phyloP scores from a whole-genome alignment of 2,329 filamentous ascomycete species.

The Penicillium griseofulvum region DNA sequence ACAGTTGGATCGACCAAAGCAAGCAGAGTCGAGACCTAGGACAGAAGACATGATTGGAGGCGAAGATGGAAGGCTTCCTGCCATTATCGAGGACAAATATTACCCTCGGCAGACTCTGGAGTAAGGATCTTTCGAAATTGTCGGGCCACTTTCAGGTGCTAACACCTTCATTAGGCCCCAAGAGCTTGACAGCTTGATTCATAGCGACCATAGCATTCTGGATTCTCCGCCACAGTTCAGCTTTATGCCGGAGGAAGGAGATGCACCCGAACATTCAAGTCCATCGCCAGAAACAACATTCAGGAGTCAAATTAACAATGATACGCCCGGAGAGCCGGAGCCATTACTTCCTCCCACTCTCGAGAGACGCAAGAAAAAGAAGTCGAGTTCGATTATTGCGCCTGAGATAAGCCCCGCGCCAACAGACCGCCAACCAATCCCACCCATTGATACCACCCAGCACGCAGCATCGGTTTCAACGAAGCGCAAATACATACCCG shows the following conservation, averaged over 20 bases:
- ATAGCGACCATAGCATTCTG: slow-evolving; percentile 22
- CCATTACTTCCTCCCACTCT: slow-evolving; percentile 29
- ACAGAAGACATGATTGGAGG: slow-evolving; percentile 15
- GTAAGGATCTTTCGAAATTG: slow-evolving; percentile 36
- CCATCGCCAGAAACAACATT: slow-evolving; percentile 1
- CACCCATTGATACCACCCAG: slow-evolving; percentile 7
- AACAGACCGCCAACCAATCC: background rate
- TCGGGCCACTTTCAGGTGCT: background rate
- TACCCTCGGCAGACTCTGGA: slow-evolving; percentile 57
- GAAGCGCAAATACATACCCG: slow-evolving; percentile 58
- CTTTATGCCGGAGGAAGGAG: slow-evolving; percentile 9
- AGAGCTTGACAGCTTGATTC: slow-evolving; percentile 34
- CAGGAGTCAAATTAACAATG: slow-evolving; percentile 2
- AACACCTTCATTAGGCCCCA: slow-evolving; percentile 27
- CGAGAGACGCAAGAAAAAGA: slow-evolving; percentile 32
- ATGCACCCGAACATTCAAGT: slow-evolving; percentile 32
- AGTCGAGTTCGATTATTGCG: background rate
- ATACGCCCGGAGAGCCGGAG: slow-evolving; percentile 10
- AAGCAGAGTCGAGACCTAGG: slow-evolving; percentile 16
- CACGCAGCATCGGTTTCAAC: slow-evolving; percentile 51
- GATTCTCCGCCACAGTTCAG: slow-evolving; percentile 26
- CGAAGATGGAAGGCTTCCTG: slow-evolving; percentile 50
- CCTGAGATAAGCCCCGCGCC: background rate
- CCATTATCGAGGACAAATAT: slow-evolving; percentile 59
- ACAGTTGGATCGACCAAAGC: slow-evolving; percentile 14